Percentiles rank a stretch among this genome's conserved stretches.
Conservation (phyloP, 129 eudicot genomes). For the Kitagawia praeruptora region DNA sequence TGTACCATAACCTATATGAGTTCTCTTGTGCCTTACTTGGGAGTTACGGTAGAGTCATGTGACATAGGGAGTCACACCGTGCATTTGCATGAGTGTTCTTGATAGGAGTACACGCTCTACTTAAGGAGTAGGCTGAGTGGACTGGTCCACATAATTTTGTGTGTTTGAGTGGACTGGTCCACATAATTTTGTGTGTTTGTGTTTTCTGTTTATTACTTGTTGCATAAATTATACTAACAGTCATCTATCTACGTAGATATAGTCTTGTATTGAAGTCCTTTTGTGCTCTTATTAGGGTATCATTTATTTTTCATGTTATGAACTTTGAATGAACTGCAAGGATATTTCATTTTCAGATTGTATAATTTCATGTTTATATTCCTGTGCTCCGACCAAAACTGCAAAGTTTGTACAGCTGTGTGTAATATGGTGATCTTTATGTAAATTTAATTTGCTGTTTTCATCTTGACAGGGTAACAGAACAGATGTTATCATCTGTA, state of each 20-base stretch:
- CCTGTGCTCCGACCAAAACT: not conserved
- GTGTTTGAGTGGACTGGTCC: not conserved
- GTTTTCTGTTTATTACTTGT: not conserved
- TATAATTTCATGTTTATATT: not conserved
- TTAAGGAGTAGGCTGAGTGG: too few species aligned
- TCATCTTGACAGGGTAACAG: slow-evolving; percentile 50
- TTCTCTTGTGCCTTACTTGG: not conserved
- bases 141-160: too few species aligned
- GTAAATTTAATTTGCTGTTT: not conserved
- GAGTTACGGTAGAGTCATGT: too few species aligned
- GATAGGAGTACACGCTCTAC: too few species aligned
- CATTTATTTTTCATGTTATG: not conserved
- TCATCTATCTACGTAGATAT: not conserved
- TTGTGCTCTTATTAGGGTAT: not conserved
- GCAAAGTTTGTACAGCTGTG: not conserved
- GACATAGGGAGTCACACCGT: too few species aligned
- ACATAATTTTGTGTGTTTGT: not conserved
- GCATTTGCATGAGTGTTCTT: too few species aligned
- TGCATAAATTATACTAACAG: not conserved
- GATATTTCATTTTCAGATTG: not conserved
- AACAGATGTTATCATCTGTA: slow-evolving; percentile 48
- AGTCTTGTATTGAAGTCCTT: not conserved
- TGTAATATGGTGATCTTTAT: not conserved
- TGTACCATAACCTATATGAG: not conserved
- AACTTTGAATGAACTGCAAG: not conserved